Percentiles rank a stretch among this genome's conserved stretches.
Conservation (phyloP, 2,329 filamentous ascomycete species). For the Sarocladiaceae sp. region DNA sequence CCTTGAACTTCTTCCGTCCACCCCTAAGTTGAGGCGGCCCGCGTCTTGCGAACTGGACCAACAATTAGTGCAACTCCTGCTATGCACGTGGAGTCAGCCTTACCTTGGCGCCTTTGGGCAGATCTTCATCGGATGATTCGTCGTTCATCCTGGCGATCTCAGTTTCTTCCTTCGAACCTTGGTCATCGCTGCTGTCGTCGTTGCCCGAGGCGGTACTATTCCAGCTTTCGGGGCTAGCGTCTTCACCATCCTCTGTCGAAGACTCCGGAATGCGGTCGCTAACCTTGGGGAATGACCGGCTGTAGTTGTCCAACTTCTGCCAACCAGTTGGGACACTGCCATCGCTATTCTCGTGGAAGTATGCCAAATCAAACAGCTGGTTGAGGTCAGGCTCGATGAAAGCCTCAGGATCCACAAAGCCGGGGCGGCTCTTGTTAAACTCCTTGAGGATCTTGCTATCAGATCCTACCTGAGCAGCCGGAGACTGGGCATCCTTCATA, state of each 20-base stretch:
- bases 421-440: conserved; percentile 47
- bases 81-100: too few species aligned
- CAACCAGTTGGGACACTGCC: conserved; percentile 68
- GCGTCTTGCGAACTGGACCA: conserved; percentile 14
- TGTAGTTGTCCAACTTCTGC: conserved; percentile 52
- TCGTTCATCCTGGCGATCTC: conserved; percentile 52
- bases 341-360: conserved; percentile 49
- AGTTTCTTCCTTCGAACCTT: conserved; percentile 27
- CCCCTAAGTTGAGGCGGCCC: conserved; percentile 21
- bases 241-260: conserved; percentile 35
- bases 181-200: conserved; percentile 51
- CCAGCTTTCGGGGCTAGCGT: conserved; percentile 43
- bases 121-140: conserved; percentile 54
- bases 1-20: conserved; percentile 45
- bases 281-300: conserved; percentile 52
- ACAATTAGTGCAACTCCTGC: too few species aligned
- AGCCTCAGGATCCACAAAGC: conserved; percentile 46
- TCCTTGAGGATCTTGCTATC: conserved; percentile 30
- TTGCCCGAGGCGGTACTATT: conserved; percentile 44
- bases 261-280: conserved; percentile 41
- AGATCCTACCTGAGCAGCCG: conserved; percentile 14
- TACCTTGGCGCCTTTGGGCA: neutral
- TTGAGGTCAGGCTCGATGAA: conserved; percentile 62
- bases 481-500: conserved; percentile 62
- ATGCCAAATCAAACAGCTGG: conserved; percentile 73